Evolutionary conservation across 139 green algal genomes (phyloP).

Genomic region (Nannochloris sp.): DNA sequence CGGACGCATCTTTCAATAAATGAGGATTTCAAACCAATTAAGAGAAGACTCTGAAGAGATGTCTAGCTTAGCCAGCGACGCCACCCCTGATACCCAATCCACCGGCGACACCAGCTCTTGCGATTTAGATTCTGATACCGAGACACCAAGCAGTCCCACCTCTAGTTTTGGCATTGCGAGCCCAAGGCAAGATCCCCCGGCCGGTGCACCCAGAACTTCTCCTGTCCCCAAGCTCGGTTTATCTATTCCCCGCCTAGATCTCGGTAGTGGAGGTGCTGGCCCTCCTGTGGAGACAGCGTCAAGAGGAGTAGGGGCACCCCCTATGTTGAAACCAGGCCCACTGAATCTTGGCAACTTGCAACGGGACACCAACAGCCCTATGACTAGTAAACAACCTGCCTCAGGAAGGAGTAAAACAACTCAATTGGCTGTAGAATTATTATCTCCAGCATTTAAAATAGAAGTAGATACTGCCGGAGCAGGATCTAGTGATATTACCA

Average conservation of each 20-base stretch:
- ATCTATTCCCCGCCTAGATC: background rate
- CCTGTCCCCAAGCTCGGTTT: background rate
- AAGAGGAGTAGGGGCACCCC: too few relatives aligned
- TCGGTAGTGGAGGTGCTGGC: too few relatives aligned
- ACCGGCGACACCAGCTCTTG: background rate
- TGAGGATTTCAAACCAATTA: too few relatives aligned
- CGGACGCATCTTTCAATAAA: too few relatives aligned
- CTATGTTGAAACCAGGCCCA: too few relatives aligned
- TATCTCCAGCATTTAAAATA: conserved; percentile 1
- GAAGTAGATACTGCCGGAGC: background rate
- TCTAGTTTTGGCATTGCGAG: background rate
- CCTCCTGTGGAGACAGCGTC: too few relatives aligned
- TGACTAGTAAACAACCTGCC: too few relatives aligned
- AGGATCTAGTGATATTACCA: background rate
- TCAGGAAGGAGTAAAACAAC: too few relatives aligned
- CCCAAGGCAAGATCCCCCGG: background rate
- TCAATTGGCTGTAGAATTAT: background rate
- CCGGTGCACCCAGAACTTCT: background rate
- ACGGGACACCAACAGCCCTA: too few relatives aligned
- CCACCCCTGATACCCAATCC: background rate
- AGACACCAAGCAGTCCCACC: background rate
- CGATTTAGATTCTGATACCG: background rate
- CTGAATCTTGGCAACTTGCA: too few relatives aligned
- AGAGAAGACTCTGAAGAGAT: too few relatives aligned
- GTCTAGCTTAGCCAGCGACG: too few relatives aligned